Conservation (phyloP, 192 early-diverging fungal genomes). For the Rhizoclosmatium globosum region DNA sequence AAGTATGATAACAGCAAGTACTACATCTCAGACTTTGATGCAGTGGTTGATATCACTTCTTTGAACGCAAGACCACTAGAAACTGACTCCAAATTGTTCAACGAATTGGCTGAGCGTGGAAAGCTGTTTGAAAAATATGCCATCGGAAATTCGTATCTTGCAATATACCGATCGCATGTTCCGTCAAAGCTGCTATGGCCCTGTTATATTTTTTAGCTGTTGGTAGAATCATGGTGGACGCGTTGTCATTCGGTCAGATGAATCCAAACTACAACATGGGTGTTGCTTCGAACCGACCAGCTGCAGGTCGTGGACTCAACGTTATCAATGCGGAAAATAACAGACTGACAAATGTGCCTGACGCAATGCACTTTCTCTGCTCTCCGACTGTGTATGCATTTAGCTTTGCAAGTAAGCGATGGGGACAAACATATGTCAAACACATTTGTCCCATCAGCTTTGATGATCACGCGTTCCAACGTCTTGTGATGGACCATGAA, state of each 20-base stretch:
- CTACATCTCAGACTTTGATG: slow-evolving; percentile 6
- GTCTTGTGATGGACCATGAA: slow-evolving; percentile 17
- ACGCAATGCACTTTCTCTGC: slow-evolving; percentile 6
- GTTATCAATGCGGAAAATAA: neutral
- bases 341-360: slow-evolving; percentile 1
- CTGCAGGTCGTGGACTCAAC: neutral
- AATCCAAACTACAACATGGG: slow-evolving; percentile 20
- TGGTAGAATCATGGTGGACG: slow-evolving; percentile 17
- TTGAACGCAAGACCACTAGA: neutral
- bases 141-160: slow-evolving; percentile 12
- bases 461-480: slow-evolving; percentile 22
- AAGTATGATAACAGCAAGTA: slow-evolving; percentile 4
- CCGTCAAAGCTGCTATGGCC: slow-evolving; percentile 6
- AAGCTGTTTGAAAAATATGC: slow-evolving; percentile 19
- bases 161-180: slow-evolving; percentile 7
- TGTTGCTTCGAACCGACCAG: neutral
- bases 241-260: neutral
- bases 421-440: slow-evolving; percentile 24
- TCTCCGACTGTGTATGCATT: slow-evolving; percentile 19
- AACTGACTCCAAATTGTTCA: neutral
- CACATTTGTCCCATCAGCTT: slow-evolving; percentile 21
- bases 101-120: slow-evolving; percentile 5
- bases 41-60: neutral
- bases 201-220: neutral
- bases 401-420: neutral